Evolutionary conservation across 176 grass and related monocot species (phyloP).

Genomic region (Melocanna baccifera): DNA sequence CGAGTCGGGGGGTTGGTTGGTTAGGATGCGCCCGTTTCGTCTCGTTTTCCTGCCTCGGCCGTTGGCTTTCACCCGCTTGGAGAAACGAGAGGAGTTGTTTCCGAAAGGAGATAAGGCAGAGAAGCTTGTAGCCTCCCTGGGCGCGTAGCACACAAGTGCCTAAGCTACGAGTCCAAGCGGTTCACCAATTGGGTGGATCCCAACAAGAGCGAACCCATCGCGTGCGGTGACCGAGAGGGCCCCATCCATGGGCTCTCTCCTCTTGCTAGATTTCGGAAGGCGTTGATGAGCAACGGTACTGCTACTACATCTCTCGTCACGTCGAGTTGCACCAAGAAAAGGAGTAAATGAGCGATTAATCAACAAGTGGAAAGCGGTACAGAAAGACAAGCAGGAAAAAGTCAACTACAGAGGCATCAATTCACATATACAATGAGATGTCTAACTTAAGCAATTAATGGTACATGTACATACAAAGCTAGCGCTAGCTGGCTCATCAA

Average conservation of each 20-base stretch:
- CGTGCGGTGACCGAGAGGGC: neutral
- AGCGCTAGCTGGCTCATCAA: constrained; percentile 29
- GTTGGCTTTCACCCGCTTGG: neutral
- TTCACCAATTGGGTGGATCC: constrained; percentile 16
- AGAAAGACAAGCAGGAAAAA: neutral
- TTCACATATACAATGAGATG: constrained; percentile 43
- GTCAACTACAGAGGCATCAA: constrained; percentile 2
- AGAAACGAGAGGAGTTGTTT: constrained; percentile 7
- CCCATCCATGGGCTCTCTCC: neutral
- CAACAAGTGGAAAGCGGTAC: constrained; percentile 3
- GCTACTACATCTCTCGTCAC: neutral
- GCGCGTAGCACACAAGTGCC: neutral
- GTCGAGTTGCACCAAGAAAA: neutral
- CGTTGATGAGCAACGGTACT: neutral
- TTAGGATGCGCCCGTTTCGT: constrained; percentile 11
- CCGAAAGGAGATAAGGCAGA: neutral
- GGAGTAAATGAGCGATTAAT: neutral
- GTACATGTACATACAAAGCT: constrained; percentile 40
- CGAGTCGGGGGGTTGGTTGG: neutral
- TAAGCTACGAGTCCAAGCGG: neutral
- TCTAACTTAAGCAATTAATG: constrained; percentile 37
- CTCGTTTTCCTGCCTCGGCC: neutral
- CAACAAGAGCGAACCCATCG: neutral
- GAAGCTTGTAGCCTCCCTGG: neutral
- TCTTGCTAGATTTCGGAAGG: neutral